Base-by-base conservation (phyloP, 1,139 yeast genomes). In the Pichia sp. region DNA sequence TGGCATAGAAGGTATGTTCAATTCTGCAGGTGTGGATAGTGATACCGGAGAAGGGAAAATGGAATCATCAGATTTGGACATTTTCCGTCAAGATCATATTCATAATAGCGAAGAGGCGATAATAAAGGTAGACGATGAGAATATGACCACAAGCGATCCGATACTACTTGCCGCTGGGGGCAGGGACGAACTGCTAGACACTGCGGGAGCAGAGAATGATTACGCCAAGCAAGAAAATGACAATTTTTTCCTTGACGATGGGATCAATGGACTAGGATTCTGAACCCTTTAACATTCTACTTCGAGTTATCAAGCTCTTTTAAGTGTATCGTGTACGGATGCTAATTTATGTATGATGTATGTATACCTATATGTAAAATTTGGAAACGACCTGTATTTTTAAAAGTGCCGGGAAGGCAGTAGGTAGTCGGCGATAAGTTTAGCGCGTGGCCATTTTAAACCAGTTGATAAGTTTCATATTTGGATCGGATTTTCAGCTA, bases 11-110 rank as follows among this genome's bases (percentile, higher is more conserved):
- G 56, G 57, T 5, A 45, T 57, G 23, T 57, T 57, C 31, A 57
- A 54, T 48, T 41, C 54, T 4, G 40, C 49, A 6, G 47, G 48
- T 10, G 56, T 53, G 32, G 59, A 54, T 31, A 54, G 57, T 32
- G 59, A 56, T 10, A 19, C 42, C 8, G 54, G 50, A 16, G 58
- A 56, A 10, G 26, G 51, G 16, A 56, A 54, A 31, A 38, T 57
- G 2, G 61, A 53, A 16, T 58, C 62, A 4, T 51, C 58, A 8
- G 61, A 56, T 16, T 49, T 59, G 19, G 62, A 59, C 49, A 47
- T 59, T 26, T 58, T 58, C 31, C 49, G 55, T n/a, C 51, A 52
- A 49, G 41, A 16, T 19, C 32, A 45, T 38, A 32, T 44, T 16
- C 13, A 48, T 16, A 36, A 50, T 36, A 13, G n/a, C 15, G 48